A percentile compares a stretch with the other conserved stretches of the same genome.
phyloP scores from a whole-genome alignment of 805 yeast genomes.

The Jamesozyma gamospora region DNA sequence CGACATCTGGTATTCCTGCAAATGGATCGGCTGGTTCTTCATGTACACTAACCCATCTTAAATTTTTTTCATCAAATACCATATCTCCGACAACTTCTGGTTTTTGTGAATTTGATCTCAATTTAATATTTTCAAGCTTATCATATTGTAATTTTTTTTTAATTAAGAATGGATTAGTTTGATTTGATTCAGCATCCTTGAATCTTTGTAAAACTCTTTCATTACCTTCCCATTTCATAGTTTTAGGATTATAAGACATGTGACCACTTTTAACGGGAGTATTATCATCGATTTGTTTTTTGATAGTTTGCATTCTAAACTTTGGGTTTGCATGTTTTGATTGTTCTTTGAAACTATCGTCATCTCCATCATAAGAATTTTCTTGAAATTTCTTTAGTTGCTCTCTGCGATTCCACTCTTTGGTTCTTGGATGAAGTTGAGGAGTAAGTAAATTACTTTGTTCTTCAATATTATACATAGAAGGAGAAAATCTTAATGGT shows the following conservation, averaged over 20 bases:
- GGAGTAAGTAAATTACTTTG: conserved; percentile 24
- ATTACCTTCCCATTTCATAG: conserved; percentile 26
- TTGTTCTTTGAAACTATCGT: background rate
- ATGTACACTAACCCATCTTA: conserved; percentile 26
- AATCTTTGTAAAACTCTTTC: conserved; percentile 20
- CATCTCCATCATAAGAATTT: background rate
- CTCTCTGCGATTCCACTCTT: conserved; percentile 10
- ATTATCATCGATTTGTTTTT: conserved; percentile 28
- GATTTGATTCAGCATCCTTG: conserved; percentile 14
- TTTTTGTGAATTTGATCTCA: conserved; percentile 7
- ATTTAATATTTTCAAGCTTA: conserved; percentile 5
- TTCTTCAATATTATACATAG: conserved; percentile 20
- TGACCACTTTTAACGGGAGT: conserved; percentile 26
- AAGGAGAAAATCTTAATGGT: conserved; percentile 18
- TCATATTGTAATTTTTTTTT: conserved; percentile 4
- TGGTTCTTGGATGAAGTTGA: conserved; percentile 19
- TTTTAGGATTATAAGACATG: conserved; percentile 24
- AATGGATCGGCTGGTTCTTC: conserved; percentile 26
- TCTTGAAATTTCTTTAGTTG: conserved; percentile 20
- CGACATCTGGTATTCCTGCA: conserved; percentile 19
- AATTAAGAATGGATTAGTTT: conserved; percentile 19
- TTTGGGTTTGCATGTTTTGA: conserved; percentile 2
- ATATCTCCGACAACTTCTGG: conserved; percentile 25
- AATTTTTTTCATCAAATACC: conserved; percentile 27
- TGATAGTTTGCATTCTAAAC: conserved; percentile 23